Evolutionary conservation across 495 filamentous ascomycete species (phyloP), one percentile per base, ranked within the genome.

Genomic region (Aspergillus egyptiacus): DNA sequence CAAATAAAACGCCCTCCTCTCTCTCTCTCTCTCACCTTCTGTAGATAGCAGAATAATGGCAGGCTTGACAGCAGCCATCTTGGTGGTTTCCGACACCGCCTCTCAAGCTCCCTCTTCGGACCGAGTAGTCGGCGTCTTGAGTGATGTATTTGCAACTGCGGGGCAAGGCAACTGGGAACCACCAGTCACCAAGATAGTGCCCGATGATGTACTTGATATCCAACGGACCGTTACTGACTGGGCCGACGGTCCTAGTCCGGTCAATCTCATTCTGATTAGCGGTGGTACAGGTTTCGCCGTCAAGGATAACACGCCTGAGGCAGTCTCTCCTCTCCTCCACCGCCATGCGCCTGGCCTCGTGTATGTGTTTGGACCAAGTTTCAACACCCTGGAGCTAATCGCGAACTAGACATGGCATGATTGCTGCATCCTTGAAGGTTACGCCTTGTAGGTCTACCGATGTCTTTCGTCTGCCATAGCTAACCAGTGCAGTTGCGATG

Each of bases 1-100:
- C 8, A 1, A 5, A 1, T 31, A 19, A 9, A 11, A 30, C 14
- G 18, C 2, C 39, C 5, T 18, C 22, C 17, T 42, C 25, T 23
- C 23, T 23, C 3, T 31, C 13, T 27, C 19, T 35, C 19, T 6
- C 7, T 15, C 18, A 18, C 33, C 28, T 48, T 17, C 48, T 18
- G 10, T 18, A 28, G 18, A 46, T 2, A 40, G n/a, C 7, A 56
- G 15, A 19, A 64, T 63, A 54, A 51, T 48, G 15, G 55, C 46
- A 10, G 55, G 50, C 33, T 60, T 75, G 17, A 67, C 57, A 53
- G 54, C 82, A 22, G 86, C 83, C 11, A 86, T 98, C 34, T 76
- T 98, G 27, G 78, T 97, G 57, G 78, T 98, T 34, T 97, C 93
- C 2, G 93, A 95, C 42, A 97, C 94, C n/a, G 93, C 93, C 27